Percentiles rank a stretch among this genome's conserved stretches.
Evolutionary conservation across 208 protist species (phyloP).

Genomic region (Leishmania amazonensis): DNA sequence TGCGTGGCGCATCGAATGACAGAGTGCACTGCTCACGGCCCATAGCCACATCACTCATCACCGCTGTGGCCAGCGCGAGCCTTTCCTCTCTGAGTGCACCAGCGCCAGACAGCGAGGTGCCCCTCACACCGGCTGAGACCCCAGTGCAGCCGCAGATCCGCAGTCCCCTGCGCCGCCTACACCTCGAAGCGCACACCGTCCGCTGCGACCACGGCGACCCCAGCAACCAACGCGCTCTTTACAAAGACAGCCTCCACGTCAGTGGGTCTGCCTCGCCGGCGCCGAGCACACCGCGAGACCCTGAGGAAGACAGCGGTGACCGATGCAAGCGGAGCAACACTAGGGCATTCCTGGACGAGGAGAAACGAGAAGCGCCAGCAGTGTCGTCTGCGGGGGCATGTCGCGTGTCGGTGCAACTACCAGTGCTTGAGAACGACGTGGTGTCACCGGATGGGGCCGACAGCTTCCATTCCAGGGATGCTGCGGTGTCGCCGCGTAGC

Average conservation of each 20-base stretch:
- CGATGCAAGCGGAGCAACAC: slow-evolving; percentile 4
- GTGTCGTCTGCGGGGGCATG: background rate
- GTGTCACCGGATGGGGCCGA: background rate
- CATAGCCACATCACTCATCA: background rate
- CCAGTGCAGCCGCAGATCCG: background rate
- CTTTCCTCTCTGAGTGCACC: background rate
- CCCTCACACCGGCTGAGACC: background rate
- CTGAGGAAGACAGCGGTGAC: background rate
- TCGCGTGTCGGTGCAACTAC: background rate
- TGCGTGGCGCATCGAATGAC: background rate
- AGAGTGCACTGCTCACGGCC: background rate
- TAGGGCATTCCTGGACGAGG: background rate
- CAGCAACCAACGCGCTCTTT: background rate
- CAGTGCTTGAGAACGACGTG: background rate
- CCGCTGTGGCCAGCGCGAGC: background rate
- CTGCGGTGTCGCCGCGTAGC: background rate
- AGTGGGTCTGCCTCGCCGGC: background rate
- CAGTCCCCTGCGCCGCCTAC: background rate
- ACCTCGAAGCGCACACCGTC: background rate
- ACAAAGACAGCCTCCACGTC: background rate
- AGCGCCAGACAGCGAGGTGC: background rate
- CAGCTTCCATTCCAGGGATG: slow-evolving; percentile 3
- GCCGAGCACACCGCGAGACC: background rate
- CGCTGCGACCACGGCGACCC: background rate
- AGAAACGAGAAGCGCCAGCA: background rate